These are phyloP conservation scores for Chromera velia DNA, from an alignment of 73 alveolate species.

Conservation along the genomic window DNA sequence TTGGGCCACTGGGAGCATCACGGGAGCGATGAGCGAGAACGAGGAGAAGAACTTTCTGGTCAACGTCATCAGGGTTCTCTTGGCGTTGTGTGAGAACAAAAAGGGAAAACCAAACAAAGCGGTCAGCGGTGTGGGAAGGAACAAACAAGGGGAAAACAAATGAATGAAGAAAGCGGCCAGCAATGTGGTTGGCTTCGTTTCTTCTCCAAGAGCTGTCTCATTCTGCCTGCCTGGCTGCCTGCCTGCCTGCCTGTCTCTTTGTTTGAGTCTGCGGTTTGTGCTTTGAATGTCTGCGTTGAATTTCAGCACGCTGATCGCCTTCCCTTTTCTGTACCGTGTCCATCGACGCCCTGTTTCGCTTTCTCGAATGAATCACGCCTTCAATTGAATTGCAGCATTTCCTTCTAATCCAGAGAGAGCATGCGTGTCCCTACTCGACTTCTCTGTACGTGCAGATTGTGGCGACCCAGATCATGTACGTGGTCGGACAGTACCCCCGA, in stretches of 20 bases:
- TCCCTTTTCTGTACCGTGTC: too few species aligned
- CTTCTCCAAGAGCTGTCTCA: neutral
- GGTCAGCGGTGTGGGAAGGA: neutral
- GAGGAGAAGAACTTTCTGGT: conserved; percentile 59
- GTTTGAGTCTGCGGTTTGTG: neutral
- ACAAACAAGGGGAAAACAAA: neutral
- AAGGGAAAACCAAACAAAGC: conserved; percentile 57
- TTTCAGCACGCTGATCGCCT: too few species aligned
- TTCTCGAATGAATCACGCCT: too few species aligned
- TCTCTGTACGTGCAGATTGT: conserved; percentile 43
- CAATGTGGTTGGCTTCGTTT: neutral
- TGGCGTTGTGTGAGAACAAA: conserved; percentile 60
- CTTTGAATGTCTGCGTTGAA: too few species aligned
- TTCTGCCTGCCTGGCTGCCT: neutral
- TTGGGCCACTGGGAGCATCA: conserved; percentile 72
- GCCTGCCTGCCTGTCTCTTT: neutral
- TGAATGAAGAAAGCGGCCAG: conserved; percentile 14
- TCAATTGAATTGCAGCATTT: too few species aligned
- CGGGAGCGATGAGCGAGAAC: conserved; percentile 60
- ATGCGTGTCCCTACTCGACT: too few species aligned
- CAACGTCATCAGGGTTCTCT: conserved; percentile 51
- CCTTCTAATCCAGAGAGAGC: too few species aligned
- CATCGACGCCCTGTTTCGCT: too few species aligned
- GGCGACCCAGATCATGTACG: conserved; percentile 87
- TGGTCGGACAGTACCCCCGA: conserved; percentile 88